Conservation (phyloP, 2,329 filamentous ascomycete species). For the Alternaria sp. region DNA sequence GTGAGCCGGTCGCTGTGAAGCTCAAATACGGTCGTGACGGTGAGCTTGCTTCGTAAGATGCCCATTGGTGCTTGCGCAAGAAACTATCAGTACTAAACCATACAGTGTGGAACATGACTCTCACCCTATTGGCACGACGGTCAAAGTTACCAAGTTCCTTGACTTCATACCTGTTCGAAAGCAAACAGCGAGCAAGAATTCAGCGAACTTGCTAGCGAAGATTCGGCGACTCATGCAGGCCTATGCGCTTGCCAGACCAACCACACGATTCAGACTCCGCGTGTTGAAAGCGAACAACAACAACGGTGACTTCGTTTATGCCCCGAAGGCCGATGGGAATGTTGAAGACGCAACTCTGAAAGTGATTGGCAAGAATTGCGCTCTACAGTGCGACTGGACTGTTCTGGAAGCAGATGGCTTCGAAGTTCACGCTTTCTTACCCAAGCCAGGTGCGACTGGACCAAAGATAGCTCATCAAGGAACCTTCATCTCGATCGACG, state of each 20-base stretch:
- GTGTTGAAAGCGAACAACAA: constrained; percentile 63
- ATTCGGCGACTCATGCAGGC: constrained; percentile 68
- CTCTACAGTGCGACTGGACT: constrained; percentile 62
- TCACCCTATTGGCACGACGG: constrained; percentile 73
- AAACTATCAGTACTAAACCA: constrained; percentile 8
- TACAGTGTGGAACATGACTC: constrained; percentile 51
- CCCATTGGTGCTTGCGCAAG: neutral
- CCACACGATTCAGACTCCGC: constrained; percentile 68
- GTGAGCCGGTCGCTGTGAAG: constrained; percentile 65
- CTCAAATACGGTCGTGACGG: constrained; percentile 63
- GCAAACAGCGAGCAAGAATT: constrained; percentile 65
- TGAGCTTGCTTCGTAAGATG: constrained; percentile 53
- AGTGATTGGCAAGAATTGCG: constrained; percentile 66
- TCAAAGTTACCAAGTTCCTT: constrained; percentile 69
- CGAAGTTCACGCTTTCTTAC: constrained; percentile 66
- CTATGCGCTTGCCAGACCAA: constrained; percentile 72
- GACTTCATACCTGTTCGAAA: constrained; percentile 69
- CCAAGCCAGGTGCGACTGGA: constrained; percentile 57
- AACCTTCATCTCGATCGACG: constrained; percentile 73
- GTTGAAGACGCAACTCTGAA: constrained; percentile 69
- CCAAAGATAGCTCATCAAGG: constrained; percentile 53
- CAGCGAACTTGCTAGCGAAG: constrained; percentile 63
- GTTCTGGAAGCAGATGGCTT: constrained; percentile 52
- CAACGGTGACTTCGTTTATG: constrained; percentile 68
- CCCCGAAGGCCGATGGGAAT: constrained; percentile 60